Evolutionary conservation across 768 basidiomycete species (phyloP).

Genomic region (Mycena leptocephala): DNA sequence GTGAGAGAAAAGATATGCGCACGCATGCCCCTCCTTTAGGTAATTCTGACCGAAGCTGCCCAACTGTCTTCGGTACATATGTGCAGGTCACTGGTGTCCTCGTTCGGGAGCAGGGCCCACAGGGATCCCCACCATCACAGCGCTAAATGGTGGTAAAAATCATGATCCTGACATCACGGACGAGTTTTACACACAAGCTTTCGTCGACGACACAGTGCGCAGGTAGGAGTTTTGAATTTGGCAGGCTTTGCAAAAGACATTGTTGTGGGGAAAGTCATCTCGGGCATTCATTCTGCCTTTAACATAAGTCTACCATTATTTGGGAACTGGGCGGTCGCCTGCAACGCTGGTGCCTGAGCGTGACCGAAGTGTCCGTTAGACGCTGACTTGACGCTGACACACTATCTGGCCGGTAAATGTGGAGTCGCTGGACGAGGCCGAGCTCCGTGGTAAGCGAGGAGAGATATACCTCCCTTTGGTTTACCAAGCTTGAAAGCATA

Average conservation of each 20-base stretch:
- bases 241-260: constrained; percentile 22
- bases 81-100: constrained; percentile 32
- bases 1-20: not conserved
- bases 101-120: constrained; percentile 34
- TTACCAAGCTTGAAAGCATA: not conserved
- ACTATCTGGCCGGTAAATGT: not conserved
- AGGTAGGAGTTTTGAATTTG: constrained; percentile 38
- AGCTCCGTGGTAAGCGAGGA: not conserved
- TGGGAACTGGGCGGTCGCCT: constrained; percentile 4
- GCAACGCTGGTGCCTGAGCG: constrained; percentile 30
- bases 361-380: constrained; percentile 16
- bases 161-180: too few species aligned
- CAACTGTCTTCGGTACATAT: constrained; percentile 33
- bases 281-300: not conserved
- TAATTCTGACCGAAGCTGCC: constrained; percentile 34
- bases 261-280: not conserved
- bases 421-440: not conserved
- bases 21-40: constrained; percentile 37
- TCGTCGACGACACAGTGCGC: constrained; percentile 29
- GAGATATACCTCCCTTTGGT: not conserved
- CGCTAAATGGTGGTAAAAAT: constrained; percentile 17
- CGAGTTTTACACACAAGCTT: constrained; percentile 27
- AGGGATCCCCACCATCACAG: constrained; percentile 35
- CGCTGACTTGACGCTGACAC: not conserved
- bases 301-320: not conserved